These are phyloP conservation scores for Rhododendron henanense DNA, from an alignment of 148 eudicot genomes.

Conservation along the genomic window DNA sequence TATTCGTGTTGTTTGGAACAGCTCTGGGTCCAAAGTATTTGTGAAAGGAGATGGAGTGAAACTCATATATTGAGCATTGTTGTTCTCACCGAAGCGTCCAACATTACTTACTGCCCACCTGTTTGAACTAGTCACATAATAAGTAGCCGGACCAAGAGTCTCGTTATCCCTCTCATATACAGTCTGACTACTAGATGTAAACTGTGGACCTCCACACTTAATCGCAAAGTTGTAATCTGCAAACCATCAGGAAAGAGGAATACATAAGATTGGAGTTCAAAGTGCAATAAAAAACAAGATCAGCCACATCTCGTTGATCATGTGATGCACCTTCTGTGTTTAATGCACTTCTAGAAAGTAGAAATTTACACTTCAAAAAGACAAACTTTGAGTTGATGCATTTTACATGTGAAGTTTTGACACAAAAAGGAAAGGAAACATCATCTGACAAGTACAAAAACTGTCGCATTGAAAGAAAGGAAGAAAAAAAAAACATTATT, in stretches of 20 bases:
- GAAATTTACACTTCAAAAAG: not conserved
- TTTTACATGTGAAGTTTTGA: not conserved
- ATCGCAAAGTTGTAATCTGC: constrained; percentile 70
- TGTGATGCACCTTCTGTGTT: not conserved
- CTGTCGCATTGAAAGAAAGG: not conserved
- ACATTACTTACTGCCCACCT: constrained; percentile 85
- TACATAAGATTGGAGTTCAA: not conserved
- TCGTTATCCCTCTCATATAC: constrained; percentile 49
- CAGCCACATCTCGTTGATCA: not conserved
- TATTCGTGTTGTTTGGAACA: constrained; percentile 62
- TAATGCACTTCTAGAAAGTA: not conserved
- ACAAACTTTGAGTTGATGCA: not conserved
- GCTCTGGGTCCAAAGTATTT: constrained; percentile 54
- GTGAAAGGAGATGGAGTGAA: constrained; percentile 34
- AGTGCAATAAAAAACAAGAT: not conserved
- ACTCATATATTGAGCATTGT: constrained; percentile 27
- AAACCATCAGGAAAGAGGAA: constrained; percentile 5
- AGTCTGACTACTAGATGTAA: constrained; percentile 36
- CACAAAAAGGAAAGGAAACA: not conserved
- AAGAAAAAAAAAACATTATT: not conserved
- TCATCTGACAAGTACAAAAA: not conserved
- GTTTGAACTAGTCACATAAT: constrained; percentile 30
- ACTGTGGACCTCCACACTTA: constrained; percentile 70
- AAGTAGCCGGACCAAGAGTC: constrained; percentile 63
- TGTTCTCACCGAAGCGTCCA: constrained; percentile 40